Evolutionary conservation across 2,329 filamentous ascomycete species (phyloP), one percentile per base, ranked within the genome.

Genomic region (Talaromyces funiculosus): DNA sequence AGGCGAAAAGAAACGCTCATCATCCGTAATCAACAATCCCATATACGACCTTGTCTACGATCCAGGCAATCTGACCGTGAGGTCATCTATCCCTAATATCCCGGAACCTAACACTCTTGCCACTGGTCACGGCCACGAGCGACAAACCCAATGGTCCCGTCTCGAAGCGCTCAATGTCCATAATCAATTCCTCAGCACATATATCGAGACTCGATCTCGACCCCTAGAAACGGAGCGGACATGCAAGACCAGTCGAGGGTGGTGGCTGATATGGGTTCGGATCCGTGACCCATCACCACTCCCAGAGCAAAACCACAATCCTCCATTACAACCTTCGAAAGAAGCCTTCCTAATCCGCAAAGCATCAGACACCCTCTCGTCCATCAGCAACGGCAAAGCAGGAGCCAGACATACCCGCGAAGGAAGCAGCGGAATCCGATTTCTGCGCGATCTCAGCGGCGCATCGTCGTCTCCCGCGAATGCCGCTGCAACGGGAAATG

Each of bases 201-300:
- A 85, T 55, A 69, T 72, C n/a, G 78, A 79, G 61, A 85, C 84
- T 1, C 76, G 80, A 2, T 72, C 72, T 22, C 72, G 72, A 1
- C 64, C 70, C 1, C 69, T 74, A 8, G 84, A 87, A 63, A 75
- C 83, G 6, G 85, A 88, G 66, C 77, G 83, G 33, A 86, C 82
- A 0, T 82, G 81, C 70, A 87, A 87, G 71, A 87, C 85, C 0
- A 80, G 73, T 45, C 79, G 85, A n/a, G 83, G 83, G 6, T 88
- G 85, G 85, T 88, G 85, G 85, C 78, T 88, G 2, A 81, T 86
- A 22, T 88, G 85, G 85, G 81, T 87, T 71, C 79, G 83, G 8
- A 71, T 86, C 31, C 75, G 75, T 4, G 55, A 63, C 61, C n/a
- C n/a, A 31, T 57, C 7, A 18, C 8, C 9, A 12, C 60, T 14